Base-by-base conservation (phyloP, 2,329 filamentous ascomycete genomes). In the Cryphonectria naterciae region DNA sequence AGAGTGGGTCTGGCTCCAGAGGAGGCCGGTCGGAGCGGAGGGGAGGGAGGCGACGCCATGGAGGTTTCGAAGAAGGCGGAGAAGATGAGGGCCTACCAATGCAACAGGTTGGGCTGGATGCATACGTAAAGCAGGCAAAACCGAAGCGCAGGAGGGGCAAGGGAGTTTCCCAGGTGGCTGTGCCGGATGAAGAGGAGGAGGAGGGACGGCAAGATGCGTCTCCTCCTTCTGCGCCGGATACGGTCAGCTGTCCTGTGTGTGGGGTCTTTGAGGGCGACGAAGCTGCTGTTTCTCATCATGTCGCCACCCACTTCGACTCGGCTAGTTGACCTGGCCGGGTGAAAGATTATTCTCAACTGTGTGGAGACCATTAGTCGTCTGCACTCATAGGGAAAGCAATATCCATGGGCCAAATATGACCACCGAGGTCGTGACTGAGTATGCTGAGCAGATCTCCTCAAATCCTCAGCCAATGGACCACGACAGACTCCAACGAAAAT, bases 241-340 rank as follows among this genome's bases (percentile, higher is more conserved):
- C 63, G 11, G 73, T 79, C 6, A 84, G 79, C 7, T 93, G 91
- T 77, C 91, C 91, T 0, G 88, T 93, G 1, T 93, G 91, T 77
- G 84, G 84, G 3, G 80, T 76, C 0, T 93, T 93, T 77, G 85
- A 91, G 74, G 91, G 91, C 1, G 91, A 93, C 74, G 91, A 91
- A 75, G 81, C 83, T 0, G 91, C 91, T 11, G 89, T 93, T 13
- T 87, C 87, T 13, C 85, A 91, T 78, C 91, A 93, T 75, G 89
- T 93, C 71, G 87, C 88, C 37, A 78, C 76, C 3, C 89, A 91
- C 77, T 89, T 91, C 68, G 81, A 83, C 25, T 75, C 75, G 25
- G 17, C 25, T 15, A 41, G 15, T 25, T 70, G 54, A 43, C 19
- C 13, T 28, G 17, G 11, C 37, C 32, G 41, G 25, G 28, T 13